Evolutionary conservation across 495 filamentous ascomycete species (phyloP).

Genomic region (Neurospora sp.): DNA sequence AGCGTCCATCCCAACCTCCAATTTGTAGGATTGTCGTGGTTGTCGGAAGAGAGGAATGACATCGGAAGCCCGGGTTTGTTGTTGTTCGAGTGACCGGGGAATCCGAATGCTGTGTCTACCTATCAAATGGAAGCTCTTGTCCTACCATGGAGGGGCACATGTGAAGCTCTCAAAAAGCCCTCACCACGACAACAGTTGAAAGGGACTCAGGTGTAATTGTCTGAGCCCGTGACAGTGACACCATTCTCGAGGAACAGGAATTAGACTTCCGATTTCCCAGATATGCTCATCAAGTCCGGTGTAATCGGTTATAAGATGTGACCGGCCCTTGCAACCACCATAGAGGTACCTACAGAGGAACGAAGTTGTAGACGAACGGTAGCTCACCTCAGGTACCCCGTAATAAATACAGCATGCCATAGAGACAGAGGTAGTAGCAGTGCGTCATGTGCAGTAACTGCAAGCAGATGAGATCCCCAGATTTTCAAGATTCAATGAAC

Average conservation of each 20-base stretch:
- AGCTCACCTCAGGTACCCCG: not conserved
- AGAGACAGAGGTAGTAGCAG: not conserved
- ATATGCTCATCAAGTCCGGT: not conserved
- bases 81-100: not conserved
- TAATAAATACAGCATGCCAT: not conserved
- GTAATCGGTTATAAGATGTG: not conserved
- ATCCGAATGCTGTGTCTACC: not conserved
- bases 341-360: no score
- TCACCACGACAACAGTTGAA: not conserved
- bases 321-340: not conserved
- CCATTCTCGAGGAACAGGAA: not conserved
- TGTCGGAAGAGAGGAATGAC: not conserved
- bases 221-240: not conserved
- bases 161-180: not conserved
- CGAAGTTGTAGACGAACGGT: not conserved
- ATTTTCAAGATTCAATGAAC: not conserved
- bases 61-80: not conserved
- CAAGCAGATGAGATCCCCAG: not conserved
- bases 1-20: not conserved
- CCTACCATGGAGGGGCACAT: not conserved
- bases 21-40: not conserved
- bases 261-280: not conserved
- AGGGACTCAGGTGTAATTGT: not conserved
- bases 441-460: not conserved
- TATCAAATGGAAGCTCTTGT: not conserved